phyloP scores from a whole-genome alignment of 75 land plant species.

The Pseudotsuga menziesii region DNA sequence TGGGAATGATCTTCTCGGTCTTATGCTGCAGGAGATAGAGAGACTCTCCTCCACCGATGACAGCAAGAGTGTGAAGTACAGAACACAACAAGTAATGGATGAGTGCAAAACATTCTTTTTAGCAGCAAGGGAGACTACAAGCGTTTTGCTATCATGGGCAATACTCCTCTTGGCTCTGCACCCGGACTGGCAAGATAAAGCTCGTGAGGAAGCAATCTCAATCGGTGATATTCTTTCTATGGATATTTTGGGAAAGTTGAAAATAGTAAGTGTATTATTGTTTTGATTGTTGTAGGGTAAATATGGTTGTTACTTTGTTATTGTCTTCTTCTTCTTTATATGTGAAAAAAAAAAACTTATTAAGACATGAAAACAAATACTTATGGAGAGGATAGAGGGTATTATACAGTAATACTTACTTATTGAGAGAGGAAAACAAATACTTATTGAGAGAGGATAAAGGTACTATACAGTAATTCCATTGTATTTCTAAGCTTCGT shows the following conservation, averaged over 20 bases:
- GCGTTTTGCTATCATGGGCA: constrained; percentile 30
- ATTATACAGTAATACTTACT: too few relatives aligned
- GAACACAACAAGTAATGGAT: constrained; percentile 27
- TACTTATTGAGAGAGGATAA: too few relatives aligned
- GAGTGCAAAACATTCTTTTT: constrained; percentile 42
- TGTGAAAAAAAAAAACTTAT: too few relatives aligned
- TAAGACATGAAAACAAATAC: too few relatives aligned
- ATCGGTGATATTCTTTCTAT: not conserved
- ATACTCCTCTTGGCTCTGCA: constrained; percentile 25
- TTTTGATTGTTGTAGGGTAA: not conserved
- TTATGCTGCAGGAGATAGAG: constrained; percentile 22
- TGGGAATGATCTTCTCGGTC: constrained; percentile 35
- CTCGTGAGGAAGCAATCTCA: constrained; percentile 14
- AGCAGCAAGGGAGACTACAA: constrained; percentile 36
- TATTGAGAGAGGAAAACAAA: too few relatives aligned
- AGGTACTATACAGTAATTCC: too few relatives aligned
- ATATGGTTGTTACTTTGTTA: not conserved
- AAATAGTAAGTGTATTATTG: constrained; percentile 10
- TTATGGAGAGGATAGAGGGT: too few relatives aligned
- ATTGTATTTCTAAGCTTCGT: too few relatives aligned
- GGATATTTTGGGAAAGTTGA: constrained; percentile 9
- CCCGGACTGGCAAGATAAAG: constrained; percentile 22
- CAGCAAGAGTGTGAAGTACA: constrained; percentile 2
- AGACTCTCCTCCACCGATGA: not conserved
- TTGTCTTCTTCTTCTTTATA: too few relatives aligned